Percentiles rank a stretch among this genome's conserved stretches.
Conservation (phyloP, 2,329 filamentous ascomycete genomes). For the Nemania serpens region DNA sequence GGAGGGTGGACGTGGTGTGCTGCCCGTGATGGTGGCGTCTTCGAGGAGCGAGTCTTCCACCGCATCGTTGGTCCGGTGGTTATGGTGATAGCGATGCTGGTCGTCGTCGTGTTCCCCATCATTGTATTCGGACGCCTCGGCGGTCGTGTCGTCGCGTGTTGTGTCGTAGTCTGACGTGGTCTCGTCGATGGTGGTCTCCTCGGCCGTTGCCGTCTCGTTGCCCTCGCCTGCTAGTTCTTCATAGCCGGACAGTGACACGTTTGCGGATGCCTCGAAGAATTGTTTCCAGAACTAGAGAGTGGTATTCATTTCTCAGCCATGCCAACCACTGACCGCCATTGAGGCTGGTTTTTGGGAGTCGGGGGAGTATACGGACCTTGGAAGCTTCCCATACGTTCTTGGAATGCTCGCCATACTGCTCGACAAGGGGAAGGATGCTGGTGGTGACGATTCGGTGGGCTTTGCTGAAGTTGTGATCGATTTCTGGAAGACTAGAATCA, state of each 20-base stretch:
- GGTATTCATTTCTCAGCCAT: slow-evolving; percentile 1
- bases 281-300: slow-evolving; percentile 91
- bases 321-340: slow-evolving; percentile 1
- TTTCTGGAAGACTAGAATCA: slow-evolving; percentile 63
- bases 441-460: slow-evolving; percentile 95
- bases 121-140: slow-evolving; percentile 45
- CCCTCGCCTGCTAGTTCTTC: slow-evolving; percentile 75
- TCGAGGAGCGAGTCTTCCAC: slow-evolving; percentile 71
- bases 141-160: slow-evolving; percentile 45
- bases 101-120: slow-evolving; percentile 20
- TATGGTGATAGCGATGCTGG: slow-evolving; percentile 2
- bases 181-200: slow-evolving; percentile 61
- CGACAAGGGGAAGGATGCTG: slow-evolving; percentile 89
- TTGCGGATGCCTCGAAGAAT: slow-evolving; percentile 98
- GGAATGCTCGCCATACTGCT: slow-evolving; percentile 94
- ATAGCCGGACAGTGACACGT: slow-evolving; percentile 94
- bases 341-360: not conserved
- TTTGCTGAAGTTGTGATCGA: slow-evolving; percentile 97
- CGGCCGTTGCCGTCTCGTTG: slow-evolving; percentile 58
- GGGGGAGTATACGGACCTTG: slow-evolving; percentile 61
- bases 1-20: slow-evolving; percentile 66
- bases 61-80: slow-evolving; percentile 47
- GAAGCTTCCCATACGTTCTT: slow-evolving; percentile 95
- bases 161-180: slow-evolving; percentile 48
- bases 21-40: slow-evolving; percentile 65